Evolutionary conservation across 2,329 filamentous ascomycete species (phyloP).

Genomic region (Lizonia empirigonia): DNA sequence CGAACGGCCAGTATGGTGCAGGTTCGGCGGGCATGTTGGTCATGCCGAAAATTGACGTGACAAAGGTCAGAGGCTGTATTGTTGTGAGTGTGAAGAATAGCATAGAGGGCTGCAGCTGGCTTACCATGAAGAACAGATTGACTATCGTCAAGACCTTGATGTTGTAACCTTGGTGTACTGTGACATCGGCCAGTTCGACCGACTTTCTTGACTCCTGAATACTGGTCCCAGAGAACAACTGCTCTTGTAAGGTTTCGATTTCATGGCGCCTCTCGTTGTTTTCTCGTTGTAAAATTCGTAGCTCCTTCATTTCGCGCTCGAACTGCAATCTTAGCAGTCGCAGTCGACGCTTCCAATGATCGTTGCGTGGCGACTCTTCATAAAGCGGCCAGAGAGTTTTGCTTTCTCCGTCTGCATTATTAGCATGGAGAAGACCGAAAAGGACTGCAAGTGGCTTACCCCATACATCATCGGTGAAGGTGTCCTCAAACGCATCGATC

Average conservation of each 20-base stretch:
- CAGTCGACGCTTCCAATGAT: constrained; percentile 58
- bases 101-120: not conserved
- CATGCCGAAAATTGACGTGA: constrained; percentile 64
- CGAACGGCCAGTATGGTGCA: constrained; percentile 48
- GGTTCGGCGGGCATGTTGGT: constrained; percentile 52
- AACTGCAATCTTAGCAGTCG: constrained; percentile 55
- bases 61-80: constrained; percentile 61
- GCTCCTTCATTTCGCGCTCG: constrained; percentile 58
- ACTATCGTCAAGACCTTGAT: constrained; percentile 65
- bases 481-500: constrained; percentile 62
- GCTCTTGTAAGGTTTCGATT: constrained; percentile 63
- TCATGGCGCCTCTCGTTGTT: constrained; percentile 62
- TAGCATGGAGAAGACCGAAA: too few relatives aligned
- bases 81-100: not conserved
- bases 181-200: constrained; percentile 60
- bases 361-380: constrained; percentile 53
- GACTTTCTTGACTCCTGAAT: constrained; percentile 66
- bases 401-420: constrained; percentile 60
- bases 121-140: constrained; percentile 62
- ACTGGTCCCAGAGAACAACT: constrained; percentile 67
- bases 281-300: constrained; percentile 55
- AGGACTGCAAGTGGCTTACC: too few relatives aligned
- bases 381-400: constrained; percentile 62
- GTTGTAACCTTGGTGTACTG: constrained; percentile 64
- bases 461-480: constrained; percentile 65